Percentiles rank a stretch among this genome's conserved stretches.
Conservation (phyloP, 208 protist genomes). For the Acanthamoeba triangularis region DNA sequence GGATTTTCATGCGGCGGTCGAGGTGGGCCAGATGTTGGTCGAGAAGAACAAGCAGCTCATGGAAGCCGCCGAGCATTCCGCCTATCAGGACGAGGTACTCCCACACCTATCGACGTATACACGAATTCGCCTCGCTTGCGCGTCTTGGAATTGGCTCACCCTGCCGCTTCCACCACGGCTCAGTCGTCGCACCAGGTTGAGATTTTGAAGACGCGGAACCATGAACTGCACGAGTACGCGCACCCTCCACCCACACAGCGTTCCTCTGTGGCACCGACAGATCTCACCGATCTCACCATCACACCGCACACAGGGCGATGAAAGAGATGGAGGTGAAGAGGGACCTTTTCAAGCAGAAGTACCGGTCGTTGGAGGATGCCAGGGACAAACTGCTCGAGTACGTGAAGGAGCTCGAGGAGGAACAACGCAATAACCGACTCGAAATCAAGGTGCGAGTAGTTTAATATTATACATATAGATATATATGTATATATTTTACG, state of each 20-base stretch:
- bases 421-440: slow-evolving; percentile 60
- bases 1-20: slow-evolving; percentile 64
- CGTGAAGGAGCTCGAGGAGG: slow-evolving; percentile 70
- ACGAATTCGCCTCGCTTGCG: not conserved
- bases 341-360: slow-evolving; percentile 41
- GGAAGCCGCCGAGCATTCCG: slow-evolving; percentile 46
- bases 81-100: not conserved
- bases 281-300: too few relatives aligned
- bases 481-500: too few relatives aligned
- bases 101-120: not conserved
- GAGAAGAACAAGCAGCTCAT: slow-evolving; percentile 76
- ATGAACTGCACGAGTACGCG: slow-evolving; percentile 15
- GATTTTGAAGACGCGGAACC: not conserved
- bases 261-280: too few relatives aligned
- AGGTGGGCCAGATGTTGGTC: slow-evolving; percentile 70
- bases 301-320: not conserved
- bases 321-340: slow-evolving; percentile 64
- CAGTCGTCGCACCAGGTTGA: slow-evolving; percentile 18
- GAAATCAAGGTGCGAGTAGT: slow-evolving; percentile 28
- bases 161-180: not conserved
- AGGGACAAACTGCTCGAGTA: slow-evolving; percentile 52
- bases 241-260: too few relatives aligned
- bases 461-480: too few relatives aligned
- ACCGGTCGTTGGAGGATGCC: slow-evolving; percentile 24
- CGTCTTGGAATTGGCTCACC: not conserved